These are phyloP conservation scores for Ambrosiella xylebori DNA, from an alignment of 2,329 filamentous ascomycete species.

Conservation along the genomic window DNA sequence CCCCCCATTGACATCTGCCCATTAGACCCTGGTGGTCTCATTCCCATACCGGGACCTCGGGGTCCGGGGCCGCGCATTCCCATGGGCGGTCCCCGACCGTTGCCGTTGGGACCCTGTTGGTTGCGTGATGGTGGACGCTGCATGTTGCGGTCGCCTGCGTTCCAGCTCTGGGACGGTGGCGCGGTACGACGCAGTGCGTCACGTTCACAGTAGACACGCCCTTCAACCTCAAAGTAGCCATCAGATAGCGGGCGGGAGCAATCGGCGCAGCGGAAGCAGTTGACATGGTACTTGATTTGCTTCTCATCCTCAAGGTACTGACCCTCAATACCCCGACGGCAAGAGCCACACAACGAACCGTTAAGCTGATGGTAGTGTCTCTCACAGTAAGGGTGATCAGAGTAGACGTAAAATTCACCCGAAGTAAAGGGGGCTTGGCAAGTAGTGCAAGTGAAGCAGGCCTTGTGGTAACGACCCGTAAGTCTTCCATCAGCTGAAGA, in stretches of 20 bases:
- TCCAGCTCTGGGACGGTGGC: slow-evolving; percentile 1
- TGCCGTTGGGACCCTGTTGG: slow-evolving; percentile 1
- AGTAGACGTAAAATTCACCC: slow-evolving; percentile 78
- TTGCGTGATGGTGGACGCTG: slow-evolving; percentile 7
- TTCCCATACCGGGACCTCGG: slow-evolving; percentile 10
- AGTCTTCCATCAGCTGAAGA: slow-evolving; percentile 84
- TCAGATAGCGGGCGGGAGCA: slow-evolving; percentile 59
- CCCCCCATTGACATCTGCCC: slow-evolving; percentile 14
- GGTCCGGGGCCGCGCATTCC: slow-evolving; percentile 15
- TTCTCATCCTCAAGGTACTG: slow-evolving; percentile 75
- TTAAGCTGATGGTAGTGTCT: slow-evolving; percentile 87
- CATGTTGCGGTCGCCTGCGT: slow-evolving; percentile 11
- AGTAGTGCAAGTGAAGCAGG: slow-evolving; percentile 80
- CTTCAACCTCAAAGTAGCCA: slow-evolving; percentile 82
- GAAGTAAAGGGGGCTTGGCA: slow-evolving; percentile 70
- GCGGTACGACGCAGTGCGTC: slow-evolving; percentile 49
- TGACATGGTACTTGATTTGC: slow-evolving; percentile 65
- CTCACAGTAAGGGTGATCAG: slow-evolving; percentile 78
- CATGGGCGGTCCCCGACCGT: slow-evolving; percentile 14
- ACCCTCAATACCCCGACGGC: slow-evolving; percentile 76
- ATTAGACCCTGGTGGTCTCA: slow-evolving; percentile 8
- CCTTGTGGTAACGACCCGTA: slow-evolving; percentile 85
- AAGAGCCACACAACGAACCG: slow-evolving; percentile 65
- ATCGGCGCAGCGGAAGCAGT: slow-evolving; percentile 70
- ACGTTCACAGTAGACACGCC: slow-evolving; percentile 66